Evolutionary conservation across 352 stramenopile species (phyloP), one percentile per base, ranked within the genome.

Genomic region (Globisporangium yorkense): DNA sequence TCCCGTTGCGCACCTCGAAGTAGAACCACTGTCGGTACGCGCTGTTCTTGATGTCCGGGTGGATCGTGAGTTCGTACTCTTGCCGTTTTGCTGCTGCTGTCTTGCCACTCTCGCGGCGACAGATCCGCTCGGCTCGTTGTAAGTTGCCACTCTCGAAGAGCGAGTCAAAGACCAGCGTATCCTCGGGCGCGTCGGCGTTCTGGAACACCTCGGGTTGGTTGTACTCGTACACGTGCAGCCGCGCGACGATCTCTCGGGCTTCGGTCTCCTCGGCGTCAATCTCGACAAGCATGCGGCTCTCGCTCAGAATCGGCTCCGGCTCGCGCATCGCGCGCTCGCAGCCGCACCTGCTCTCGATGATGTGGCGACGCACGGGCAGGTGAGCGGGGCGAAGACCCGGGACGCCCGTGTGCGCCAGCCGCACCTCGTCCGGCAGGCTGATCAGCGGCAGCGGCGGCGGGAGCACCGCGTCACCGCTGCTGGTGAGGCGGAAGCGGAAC

Each of bases 11-110:
- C 18, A 96, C 80, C 37, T 85, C 61, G 57, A 96, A 97, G 73
- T 96, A 96, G 65, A 95, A 97, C 88, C 88, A 97, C 65, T 97
- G 88, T 8, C 83, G 74, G 54, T 92, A 92, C 10, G 83, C 83
- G 50, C 80, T 82, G 59, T 92, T 92, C 68, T 86, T 88, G 57
- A 90, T 69, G 64, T 92, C 83, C 0, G 83, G 83, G 48, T 90
- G 83, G 44, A 92, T 77, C 9, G 73, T 27, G 13, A 92, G 50
- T 39, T 92, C 83, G 57, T 90, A 92, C 52, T 89, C 80, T 4
- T 92, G 81, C 2, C 46, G 58, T 52, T 12, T 15, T 8, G 47
- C 47, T 31, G 56, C 9, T 31, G 56, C 9, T 40, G 40, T 9
- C 45, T 33, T 58, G 12, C n/a, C 49, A 21, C 35, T 40, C 16